A percentile compares a stretch with the other conserved stretches of the same genome.
Conservation (phyloP, 805 yeast genomes). For the Suhomyces emberorum region DNA sequence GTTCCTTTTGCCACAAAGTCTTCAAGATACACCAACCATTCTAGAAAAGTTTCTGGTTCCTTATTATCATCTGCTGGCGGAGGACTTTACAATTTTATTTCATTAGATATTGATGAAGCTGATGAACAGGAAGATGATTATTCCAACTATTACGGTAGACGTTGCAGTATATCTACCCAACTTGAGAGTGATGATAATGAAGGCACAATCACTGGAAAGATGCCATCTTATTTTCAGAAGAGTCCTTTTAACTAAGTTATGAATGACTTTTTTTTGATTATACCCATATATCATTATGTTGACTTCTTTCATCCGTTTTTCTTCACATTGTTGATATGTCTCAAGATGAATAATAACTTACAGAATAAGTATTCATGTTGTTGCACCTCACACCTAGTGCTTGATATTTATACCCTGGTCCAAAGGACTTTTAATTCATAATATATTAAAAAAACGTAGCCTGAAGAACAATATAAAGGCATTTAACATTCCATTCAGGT, state of each 20-base stretch:
- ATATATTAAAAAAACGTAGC: no score
- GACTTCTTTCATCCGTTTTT: no score
- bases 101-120: conserved; percentile 22
- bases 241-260: conserved; percentile 9
- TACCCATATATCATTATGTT: no score
- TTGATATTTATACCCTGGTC: no score
- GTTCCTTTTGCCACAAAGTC: conserved; percentile 17
- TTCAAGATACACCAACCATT: conserved; percentile 11
- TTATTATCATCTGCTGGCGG: conserved; percentile 21
- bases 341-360: no score
- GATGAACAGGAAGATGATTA: conserved; percentile 18
- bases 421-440: no score
- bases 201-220: conserved; percentile 2
- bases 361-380: no score
- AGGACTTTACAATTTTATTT: conserved; percentile 18
- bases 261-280: no score
- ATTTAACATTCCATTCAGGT: no score
- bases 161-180: conserved; percentile 1
- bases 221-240: conserved; percentile 8
- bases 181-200: conserved; percentile 6
- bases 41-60: conserved; percentile 19
- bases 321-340: no score
- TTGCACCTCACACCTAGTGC: no score
- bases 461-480: no score
- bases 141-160: conserved; percentile 1